phyloP scores from a whole-genome alignment of 1,139 yeast genomes.

The Trichomonascaceae sp. region DNA sequence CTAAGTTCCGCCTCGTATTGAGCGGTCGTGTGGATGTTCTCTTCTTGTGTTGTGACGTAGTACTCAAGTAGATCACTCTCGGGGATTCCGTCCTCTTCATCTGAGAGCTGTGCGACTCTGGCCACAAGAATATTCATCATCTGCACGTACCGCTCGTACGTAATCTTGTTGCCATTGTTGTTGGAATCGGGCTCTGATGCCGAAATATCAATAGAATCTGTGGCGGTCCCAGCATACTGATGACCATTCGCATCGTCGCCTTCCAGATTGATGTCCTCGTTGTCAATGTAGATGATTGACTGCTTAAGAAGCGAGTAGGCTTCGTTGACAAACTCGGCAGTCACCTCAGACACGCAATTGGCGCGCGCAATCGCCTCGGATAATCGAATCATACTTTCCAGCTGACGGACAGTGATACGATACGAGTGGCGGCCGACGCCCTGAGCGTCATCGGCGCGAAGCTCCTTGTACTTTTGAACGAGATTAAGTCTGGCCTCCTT shows the following conservation, averaged over 20 bases:
- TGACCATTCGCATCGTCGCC: slow-evolving; percentile 34
- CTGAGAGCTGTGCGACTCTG: slow-evolving; percentile 38
- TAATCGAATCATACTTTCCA: slow-evolving; percentile 82
- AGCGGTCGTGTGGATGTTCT: slow-evolving; percentile 53
- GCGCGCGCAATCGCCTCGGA: slow-evolving; percentile 97
- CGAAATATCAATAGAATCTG: slow-evolving; percentile 5
- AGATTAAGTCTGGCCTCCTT: slow-evolving; percentile 67
- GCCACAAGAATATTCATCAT: slow-evolving; percentile 75
- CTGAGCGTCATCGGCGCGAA: slow-evolving; percentile 85
- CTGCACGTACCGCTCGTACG: slow-evolving; percentile 76
- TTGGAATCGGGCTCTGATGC: too few species aligned
- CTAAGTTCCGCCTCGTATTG: slow-evolving; percentile 61
- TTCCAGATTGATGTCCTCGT: slow-evolving; percentile 81
- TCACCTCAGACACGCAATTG: slow-evolving; percentile 81
- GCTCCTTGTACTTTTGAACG: slow-evolving; percentile 71
- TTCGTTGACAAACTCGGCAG: slow-evolving; percentile 81
- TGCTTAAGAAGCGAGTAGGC: slow-evolving; percentile 85
- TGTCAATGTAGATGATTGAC: slow-evolving; percentile 86
- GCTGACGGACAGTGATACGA: slow-evolving; percentile 91
- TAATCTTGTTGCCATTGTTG: slow-evolving; percentile 39
- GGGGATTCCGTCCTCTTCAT: slow-evolving; percentile 43
- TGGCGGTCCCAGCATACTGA: background rate
- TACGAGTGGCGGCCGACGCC: slow-evolving; percentile 77
- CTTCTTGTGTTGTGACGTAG: slow-evolving; percentile 69
- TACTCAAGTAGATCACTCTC: slow-evolving; percentile 62